A percentile compares a stretch with the other conserved stretches of the same genome.
These are phyloP conservation scores for Skeletonema grethae DNA, from an alignment of 108 stramenopile species.

Conservation along the genomic window DNA sequence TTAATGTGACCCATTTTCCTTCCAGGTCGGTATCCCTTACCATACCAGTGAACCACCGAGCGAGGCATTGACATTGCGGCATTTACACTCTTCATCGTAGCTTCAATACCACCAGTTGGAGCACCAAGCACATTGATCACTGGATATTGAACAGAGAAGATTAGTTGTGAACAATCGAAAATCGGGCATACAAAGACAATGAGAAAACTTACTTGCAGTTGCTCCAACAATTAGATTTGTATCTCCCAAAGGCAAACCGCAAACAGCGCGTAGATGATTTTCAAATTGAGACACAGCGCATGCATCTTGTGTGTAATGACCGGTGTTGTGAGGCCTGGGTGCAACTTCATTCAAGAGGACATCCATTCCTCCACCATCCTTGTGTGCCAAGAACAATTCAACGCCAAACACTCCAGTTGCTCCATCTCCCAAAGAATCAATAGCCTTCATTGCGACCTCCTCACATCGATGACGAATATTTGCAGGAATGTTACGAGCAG, in stretches of 20 bases:
- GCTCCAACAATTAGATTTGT: slow-evolving; percentile 84
- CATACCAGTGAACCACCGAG: slow-evolving; percentile 97
- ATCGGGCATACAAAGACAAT: background rate
- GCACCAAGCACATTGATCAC: slow-evolving; percentile 91
- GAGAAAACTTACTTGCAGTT: slow-evolving; percentile 71
- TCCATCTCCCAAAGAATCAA: slow-evolving; percentile 81
- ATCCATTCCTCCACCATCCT: slow-evolving; percentile 45
- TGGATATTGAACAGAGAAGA: slow-evolving; percentile 4
- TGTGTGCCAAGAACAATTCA: slow-evolving; percentile 90
- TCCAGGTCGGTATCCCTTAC: slow-evolving; percentile 90
- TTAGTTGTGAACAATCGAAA: slow-evolving; percentile 7
- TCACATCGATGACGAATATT: slow-evolving; percentile 65
- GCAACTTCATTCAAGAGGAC: slow-evolving; percentile 98
- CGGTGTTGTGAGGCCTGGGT: slow-evolving; percentile 98
- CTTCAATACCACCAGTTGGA: slow-evolving; percentile 66
- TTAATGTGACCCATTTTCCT: slow-evolving; percentile 99
- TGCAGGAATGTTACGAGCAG: slow-evolving; percentile 72
- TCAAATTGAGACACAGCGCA: slow-evolving; percentile 96
- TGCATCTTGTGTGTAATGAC: slow-evolving; percentile 99
- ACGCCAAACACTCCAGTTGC: slow-evolving; percentile 96
- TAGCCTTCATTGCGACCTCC: slow-evolving; percentile 69
- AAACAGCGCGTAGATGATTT: slow-evolving; percentile 94
- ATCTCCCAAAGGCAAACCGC: slow-evolving; percentile 92
- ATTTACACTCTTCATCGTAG: slow-evolving; percentile 81
- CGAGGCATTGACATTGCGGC: slow-evolving; percentile 79